These are phyloP conservation scores for Avena eriantha DNA, from an alignment of 176 grass and related monocot species.

Conservation along the genomic window DNA sequence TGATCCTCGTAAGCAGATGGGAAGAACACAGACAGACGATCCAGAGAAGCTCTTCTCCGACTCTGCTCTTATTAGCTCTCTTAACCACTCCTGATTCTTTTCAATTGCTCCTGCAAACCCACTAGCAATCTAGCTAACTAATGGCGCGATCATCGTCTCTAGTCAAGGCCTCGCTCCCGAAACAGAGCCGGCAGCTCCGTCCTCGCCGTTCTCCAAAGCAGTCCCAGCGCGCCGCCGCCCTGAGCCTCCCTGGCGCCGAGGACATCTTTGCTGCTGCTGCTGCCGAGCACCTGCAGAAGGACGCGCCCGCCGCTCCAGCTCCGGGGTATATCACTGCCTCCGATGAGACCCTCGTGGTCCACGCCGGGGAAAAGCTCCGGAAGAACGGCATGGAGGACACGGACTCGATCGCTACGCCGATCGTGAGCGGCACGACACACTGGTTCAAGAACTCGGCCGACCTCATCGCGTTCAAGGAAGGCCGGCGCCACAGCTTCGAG, in stretches of 20 bases:
- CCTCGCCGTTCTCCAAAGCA: constrained; percentile 5
- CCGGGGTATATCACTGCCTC: constrained; percentile 28
- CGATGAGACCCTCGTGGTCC: constrained; percentile 79
- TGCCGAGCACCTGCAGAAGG: neutral
- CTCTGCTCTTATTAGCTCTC: neutral
- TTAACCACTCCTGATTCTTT: neutral
- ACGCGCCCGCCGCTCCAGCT: neutral
- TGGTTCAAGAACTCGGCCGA: constrained; percentile 77
- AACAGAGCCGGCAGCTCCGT: neutral
- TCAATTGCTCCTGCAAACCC: too few relatives aligned
- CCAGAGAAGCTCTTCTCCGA: neutral
- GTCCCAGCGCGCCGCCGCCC: neutral
- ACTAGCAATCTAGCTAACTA: neutral
- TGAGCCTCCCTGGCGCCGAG: neutral
- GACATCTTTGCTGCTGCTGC: neutral
- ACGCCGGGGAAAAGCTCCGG: constrained; percentile 77
- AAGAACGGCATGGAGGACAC: constrained; percentile 27
- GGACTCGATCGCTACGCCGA: constrained; percentile 68
- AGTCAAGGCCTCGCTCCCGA: neutral
- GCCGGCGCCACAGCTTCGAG: constrained; percentile 70
- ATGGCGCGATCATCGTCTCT: neutral
- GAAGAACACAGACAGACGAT: neutral
- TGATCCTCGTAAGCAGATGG: neutral
- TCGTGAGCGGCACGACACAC: constrained; percentile 78
- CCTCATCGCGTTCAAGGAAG: constrained; percentile 86